Evolutionary conservation across 495 filamentous ascomycete species (phyloP).

Genomic region (Recurvomyces mirabilis): DNA sequence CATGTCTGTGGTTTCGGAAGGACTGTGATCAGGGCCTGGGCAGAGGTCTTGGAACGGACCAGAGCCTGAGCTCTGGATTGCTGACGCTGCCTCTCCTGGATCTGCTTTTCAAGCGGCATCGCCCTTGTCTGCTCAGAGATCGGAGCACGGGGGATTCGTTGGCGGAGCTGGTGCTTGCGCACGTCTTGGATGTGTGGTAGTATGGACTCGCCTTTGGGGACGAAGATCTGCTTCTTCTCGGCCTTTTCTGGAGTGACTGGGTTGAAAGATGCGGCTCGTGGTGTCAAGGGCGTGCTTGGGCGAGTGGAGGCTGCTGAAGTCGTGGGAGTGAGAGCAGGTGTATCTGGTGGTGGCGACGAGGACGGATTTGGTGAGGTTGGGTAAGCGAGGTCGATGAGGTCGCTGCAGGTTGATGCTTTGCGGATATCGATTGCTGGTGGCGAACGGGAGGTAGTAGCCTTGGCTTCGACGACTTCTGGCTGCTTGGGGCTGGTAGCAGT

Average conservation of each 20-base stretch:
- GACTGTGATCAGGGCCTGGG: too few species aligned
- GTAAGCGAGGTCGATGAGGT: slow-evolving; percentile 17
- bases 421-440: slow-evolving; percentile 2
- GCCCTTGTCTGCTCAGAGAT: too few species aligned
- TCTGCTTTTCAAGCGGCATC: slow-evolving; percentile 1
- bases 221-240: slow-evolving; percentile 4
- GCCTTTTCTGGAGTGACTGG: not conserved
- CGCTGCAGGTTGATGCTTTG: slow-evolving; percentile 8
- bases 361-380: slow-evolving; percentile 6
- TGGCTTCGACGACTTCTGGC: not conserved
- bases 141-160: too few species aligned
- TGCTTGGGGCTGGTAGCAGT: not conserved
- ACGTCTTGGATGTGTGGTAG: slow-evolving; percentile 9
- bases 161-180: too few species aligned
- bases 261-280: not conserved
- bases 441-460: not conserved
- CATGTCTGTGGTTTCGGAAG: too few species aligned
- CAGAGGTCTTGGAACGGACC: too few species aligned
- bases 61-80: too few species aligned
- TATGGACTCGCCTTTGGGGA: slow-evolving; percentile 13
- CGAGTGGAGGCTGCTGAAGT: not conserved
- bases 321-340: slow-evolving; percentile 1
- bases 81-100: slow-evolving; percentile 5
- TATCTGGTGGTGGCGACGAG: not conserved
- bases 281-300: not conserved